Percentiles rank a stretch among this genome's conserved stretches.
Conservation (phyloP, 2,329 filamentous ascomycete species). For the Coniochaeta sp. region DNA sequence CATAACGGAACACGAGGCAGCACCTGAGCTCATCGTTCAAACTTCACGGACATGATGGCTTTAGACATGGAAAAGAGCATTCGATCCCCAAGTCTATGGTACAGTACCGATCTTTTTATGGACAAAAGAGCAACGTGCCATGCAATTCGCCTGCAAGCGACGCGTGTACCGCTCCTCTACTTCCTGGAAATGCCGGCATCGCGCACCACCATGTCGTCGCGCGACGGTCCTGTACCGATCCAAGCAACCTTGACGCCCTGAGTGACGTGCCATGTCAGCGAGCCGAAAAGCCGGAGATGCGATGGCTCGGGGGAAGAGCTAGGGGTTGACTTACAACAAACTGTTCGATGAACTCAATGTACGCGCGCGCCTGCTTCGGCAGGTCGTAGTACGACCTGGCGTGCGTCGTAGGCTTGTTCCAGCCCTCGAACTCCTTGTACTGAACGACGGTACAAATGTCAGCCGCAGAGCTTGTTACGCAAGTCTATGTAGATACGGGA, state of each 20-base stretch:
- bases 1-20: no score
- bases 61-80: no score
- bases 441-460: background rate
- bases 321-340: constrained; percentile 44
- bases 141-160: background rate
- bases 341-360: constrained; percentile 59
- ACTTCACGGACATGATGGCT: no score
- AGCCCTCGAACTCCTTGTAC: constrained; percentile 63
- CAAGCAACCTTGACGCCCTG: constrained; percentile 36
- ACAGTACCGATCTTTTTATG: no score
- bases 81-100: no score
- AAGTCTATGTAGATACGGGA: background rate
- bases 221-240: constrained; percentile 59
- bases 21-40: no score
- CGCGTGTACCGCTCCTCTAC: background rate
- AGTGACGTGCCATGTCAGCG: constrained; percentile 13
- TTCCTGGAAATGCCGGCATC: background rate
- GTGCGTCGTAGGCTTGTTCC: constrained; percentile 57
- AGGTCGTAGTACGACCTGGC: constrained; percentile 53
- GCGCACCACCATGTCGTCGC: constrained; percentile 52
- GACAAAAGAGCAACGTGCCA: background rate
- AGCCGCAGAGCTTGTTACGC: background rate
- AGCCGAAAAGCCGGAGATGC: constrained; percentile 5
- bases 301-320: background rate
- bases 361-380: constrained; percentile 56